These are phyloP conservation scores for Fusarium pininemorale DNA, from an alignment of 2,329 filamentous ascomycete species.

Conservation along the genomic window DNA sequence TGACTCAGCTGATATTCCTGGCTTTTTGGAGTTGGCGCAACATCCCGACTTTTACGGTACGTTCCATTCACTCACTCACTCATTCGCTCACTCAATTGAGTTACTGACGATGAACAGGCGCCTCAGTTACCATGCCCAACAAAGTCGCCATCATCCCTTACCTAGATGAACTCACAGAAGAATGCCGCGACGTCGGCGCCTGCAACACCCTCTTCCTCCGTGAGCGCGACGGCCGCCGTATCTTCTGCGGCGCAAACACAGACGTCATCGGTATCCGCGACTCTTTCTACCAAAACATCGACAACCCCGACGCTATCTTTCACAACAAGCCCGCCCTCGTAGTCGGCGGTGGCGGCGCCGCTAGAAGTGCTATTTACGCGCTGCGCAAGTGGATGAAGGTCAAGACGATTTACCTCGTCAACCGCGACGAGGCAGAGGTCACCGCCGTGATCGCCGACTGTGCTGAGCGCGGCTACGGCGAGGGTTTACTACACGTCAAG, in stretches of 20 bases:
- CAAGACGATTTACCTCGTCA: conserved; percentile 78
- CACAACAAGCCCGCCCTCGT: conserved; percentile 73
- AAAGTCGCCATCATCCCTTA: conserved; percentile 80
- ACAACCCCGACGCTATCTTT: conserved; percentile 56
- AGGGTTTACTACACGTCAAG: conserved; percentile 68
- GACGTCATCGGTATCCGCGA: conserved; percentile 83
- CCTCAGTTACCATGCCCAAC: conserved; percentile 84
- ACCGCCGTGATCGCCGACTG: conserved; percentile 73
- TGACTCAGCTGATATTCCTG: conserved; percentile 60
- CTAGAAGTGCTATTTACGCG: conserved; percentile 80
- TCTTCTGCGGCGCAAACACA: conserved; percentile 80
- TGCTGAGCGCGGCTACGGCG: conserved; percentile 64
- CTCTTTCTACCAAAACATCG: conserved; percentile 69
- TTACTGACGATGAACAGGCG: conserved; percentile 53
- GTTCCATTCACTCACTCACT: conserved; percentile 10
- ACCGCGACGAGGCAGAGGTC: conserved; percentile 75
- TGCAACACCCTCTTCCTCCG: conserved; percentile 82
- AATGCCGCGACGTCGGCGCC: conserved; percentile 77
- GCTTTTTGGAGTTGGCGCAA: conserved; percentile 61
- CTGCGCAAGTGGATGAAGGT: conserved; percentile 75
- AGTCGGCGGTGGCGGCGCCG: conserved; percentile 80
- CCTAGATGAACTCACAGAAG: conserved; percentile 77
- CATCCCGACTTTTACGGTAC: conserved; percentile 70
- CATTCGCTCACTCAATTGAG: not conserved
- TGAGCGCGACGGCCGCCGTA: conserved; percentile 56